Base-by-base conservation (phyloP, 78 protist genomes). In the Dictyostelium discoideum region DNA sequence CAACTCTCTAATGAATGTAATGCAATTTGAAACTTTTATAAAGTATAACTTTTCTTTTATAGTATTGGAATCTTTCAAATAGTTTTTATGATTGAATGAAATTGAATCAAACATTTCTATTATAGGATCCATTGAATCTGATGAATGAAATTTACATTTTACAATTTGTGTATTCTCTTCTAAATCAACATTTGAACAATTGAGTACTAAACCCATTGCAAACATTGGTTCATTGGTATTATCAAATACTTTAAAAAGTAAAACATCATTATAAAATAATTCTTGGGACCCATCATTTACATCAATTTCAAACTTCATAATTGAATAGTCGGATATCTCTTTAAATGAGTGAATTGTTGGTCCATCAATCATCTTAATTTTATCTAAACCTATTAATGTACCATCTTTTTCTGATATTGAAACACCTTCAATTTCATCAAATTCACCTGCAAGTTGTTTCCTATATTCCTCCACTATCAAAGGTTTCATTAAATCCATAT, bases 1-100 rank as follows among this genome's bases (percentile, higher is more conserved):
- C 26, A 60, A 40, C 37, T 87, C 93, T 39, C 93, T 50, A 32
- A 60, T 26, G 40, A 87, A 87, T 7, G 93, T 87, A 16, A 18
- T n/a, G 63, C 79, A 78, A 84, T 78, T 87, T 82, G 42, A 50
- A 22, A 87, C 78, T 14, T 79, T 79, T 1, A 11, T 8, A 44
- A 79, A n/a, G 11, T 20, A 3, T 1, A 79, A 2, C 20, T 7
- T 16, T 16, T 18, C n/a, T 37, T 74, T 26, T 13, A 32, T 32
- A 32, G 37, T 32, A 32, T 32, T 32, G 37, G 37, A 1, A 32
- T 32, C 37, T 32, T 32, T 32, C 37, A 24, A 14, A 13, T 32
- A 32, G 2, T 2, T 44, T 20, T 44, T 44, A 44, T 5, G 11
- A 9, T 2, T 4, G 4, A 13, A 3, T 29, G 81, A 74, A 37